Percentiles rank a stretch among this genome's conserved stretches.
Conservation (phyloP, 2,329 filamentous ascomycete species). For the Arthrinium phaeospermum region DNA sequence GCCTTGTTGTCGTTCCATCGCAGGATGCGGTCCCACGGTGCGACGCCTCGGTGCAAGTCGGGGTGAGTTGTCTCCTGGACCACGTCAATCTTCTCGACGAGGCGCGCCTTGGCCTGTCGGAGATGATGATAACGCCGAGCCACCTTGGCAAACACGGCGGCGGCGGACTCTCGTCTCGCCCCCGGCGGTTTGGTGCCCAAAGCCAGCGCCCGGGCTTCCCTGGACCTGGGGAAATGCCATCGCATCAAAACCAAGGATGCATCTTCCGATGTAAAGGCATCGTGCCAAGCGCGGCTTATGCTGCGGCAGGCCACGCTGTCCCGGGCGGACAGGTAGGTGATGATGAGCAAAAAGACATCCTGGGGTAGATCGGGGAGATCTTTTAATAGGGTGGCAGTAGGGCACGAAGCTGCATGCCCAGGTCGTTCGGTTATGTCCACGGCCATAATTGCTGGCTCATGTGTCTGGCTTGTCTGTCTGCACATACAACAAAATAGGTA, state of each 20-base stretch:
- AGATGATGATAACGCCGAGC: constrained; percentile 62
- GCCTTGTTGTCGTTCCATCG: constrained; percentile 45
- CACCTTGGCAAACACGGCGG: constrained; percentile 52
- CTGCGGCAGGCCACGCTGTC: constrained; percentile 58
- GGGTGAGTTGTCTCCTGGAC: constrained; percentile 38
- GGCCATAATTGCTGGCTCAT: not conserved
- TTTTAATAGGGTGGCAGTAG: constrained; percentile 25
- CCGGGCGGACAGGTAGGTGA: constrained; percentile 52
- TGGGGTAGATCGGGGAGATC: constrained; percentile 56
- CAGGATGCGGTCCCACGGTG: constrained; percentile 53
- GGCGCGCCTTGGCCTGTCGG: constrained; percentile 51
- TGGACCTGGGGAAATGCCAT: constrained; percentile 56
- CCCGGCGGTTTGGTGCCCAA: constrained; percentile 23
- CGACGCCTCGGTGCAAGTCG: constrained; percentile 41
- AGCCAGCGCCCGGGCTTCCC: constrained; percentile 51
- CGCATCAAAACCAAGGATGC: constrained; percentile 55
- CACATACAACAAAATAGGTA: not conserved
- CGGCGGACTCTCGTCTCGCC: constrained; percentile 40
- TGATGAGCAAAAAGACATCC: constrained; percentile 62
- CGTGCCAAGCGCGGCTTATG: constrained; percentile 55
- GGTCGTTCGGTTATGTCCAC: not conserved
- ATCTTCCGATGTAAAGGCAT: constrained; percentile 54
- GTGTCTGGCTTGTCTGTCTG: not conserved
- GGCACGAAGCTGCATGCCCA: not conserved
- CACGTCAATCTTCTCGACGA: constrained; percentile 50